Evolutionary conservation across 139 green algal species (phyloP).

Genomic region (Desmodesmus armatus): DNA sequence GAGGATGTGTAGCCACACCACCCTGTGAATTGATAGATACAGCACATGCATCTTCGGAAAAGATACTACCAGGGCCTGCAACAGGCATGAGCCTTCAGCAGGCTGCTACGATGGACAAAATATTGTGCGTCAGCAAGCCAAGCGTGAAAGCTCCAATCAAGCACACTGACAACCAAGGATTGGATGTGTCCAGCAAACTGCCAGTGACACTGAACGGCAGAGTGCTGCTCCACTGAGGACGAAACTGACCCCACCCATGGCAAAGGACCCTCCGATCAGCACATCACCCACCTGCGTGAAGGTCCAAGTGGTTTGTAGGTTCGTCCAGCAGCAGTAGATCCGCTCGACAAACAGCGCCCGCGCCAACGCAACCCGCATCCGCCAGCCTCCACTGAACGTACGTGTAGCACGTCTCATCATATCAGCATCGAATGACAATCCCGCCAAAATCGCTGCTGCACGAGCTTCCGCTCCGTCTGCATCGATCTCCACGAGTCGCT

Average conservation of each 20-base stretch:
- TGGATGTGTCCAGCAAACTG: too few species aligned
- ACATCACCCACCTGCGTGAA: slow-evolving; percentile 59
- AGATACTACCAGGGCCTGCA: neutral
- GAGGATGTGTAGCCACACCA: too few species aligned
- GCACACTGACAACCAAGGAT: too few species aligned
- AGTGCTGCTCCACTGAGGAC: too few species aligned
- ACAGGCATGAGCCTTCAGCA: too few species aligned
- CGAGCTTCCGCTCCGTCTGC: slow-evolving; percentile 80
- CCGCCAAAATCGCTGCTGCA: slow-evolving; percentile 83
- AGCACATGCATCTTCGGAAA: too few species aligned
- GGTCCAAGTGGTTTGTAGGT: slow-evolving; percentile 74
- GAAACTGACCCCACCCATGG: too few species aligned
- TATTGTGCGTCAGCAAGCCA: too few species aligned
- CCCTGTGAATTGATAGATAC: too few species aligned
- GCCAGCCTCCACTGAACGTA: slow-evolving; percentile 75
- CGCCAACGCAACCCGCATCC: slow-evolving; percentile 82
- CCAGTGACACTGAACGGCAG: too few species aligned
- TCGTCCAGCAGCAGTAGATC: slow-evolving; percentile 95
- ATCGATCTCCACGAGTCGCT: slow-evolving; percentile 89
- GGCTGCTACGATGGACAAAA: too few species aligned
- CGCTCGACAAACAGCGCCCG: slow-evolving; percentile 84
- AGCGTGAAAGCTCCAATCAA: too few species aligned
- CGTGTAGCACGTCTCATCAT: slow-evolving; percentile 80
- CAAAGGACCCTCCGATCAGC: neutral
- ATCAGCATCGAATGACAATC: slow-evolving; percentile 80